Percentiles rank a stretch among this genome's conserved stretches.
Evolutionary conservation across 2,329 filamentous ascomycete species (phyloP).

Genomic region (Aspergillus spinulosporus): DNA sequence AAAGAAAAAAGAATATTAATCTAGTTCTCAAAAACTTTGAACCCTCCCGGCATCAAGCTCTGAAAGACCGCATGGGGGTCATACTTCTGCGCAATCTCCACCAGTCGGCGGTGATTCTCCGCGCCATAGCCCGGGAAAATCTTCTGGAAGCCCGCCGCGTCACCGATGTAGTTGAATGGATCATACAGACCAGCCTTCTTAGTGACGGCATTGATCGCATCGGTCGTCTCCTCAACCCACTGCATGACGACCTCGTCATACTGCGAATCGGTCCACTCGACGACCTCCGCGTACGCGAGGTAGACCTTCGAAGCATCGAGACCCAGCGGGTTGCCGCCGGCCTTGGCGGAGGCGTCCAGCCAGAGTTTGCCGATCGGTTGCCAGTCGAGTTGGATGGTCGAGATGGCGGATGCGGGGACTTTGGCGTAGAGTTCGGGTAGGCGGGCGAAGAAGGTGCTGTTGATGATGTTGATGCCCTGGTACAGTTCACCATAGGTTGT

Average conservation of each 20-base stretch:
- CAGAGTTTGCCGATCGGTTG: slow-evolving; percentile 41
- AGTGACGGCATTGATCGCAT: slow-evolving; percentile 30
- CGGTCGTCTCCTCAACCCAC: slow-evolving; percentile 36
- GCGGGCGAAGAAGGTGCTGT: slow-evolving; percentile 41
- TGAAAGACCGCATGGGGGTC: slow-evolving; percentile 43
- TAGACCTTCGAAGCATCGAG: slow-evolving; percentile 37
- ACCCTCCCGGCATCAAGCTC: slow-evolving; percentile 40
- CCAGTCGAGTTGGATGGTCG: slow-evolving; percentile 44
- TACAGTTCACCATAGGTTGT: slow-evolving; percentile 34
- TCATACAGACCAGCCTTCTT: slow-evolving; percentile 30
- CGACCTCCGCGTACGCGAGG: slow-evolving; percentile 41
- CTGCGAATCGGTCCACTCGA: slow-evolving; percentile 34
- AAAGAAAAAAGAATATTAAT: not conserved
- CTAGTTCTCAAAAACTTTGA: slow-evolving; percentile 33
- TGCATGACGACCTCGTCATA: slow-evolving; percentile 33
- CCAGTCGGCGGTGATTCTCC: slow-evolving; percentile 33
- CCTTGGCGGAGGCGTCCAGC: slow-evolving; percentile 31
- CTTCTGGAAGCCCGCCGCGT: slow-evolving; percentile 39
- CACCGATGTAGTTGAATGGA: slow-evolving; percentile 38
- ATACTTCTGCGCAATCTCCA: slow-evolving; percentile 36
- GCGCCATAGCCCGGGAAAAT: slow-evolving; percentile 38
- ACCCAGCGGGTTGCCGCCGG: slow-evolving; percentile 31
- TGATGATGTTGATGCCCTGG: slow-evolving; percentile 41
- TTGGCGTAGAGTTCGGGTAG: slow-evolving; percentile 41
- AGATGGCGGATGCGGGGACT: slow-evolving; percentile 37